A percentile compares a stretch with the other conserved stretches of the same genome.
phyloP scores from a whole-genome alignment of 169 alveolate species.

The Plasmodium gallinaceum region DNA sequence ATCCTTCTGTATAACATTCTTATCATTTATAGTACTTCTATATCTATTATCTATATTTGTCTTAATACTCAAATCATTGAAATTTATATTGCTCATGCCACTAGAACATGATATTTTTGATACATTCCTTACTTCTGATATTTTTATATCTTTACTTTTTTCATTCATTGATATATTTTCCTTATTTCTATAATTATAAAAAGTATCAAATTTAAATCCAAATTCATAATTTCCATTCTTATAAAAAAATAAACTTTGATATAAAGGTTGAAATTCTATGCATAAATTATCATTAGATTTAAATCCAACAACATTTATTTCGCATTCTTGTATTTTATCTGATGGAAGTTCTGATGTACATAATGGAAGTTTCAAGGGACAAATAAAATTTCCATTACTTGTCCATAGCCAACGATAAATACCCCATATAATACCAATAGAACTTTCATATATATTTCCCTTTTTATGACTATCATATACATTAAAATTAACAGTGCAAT shows the following conservation, averaged over 20 bases:
- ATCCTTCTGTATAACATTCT: slow-evolving; percentile 14
- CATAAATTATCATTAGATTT: slow-evolving; percentile 80
- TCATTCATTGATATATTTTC: slow-evolving; percentile 10
- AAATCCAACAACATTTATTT: slow-evolving; percentile 54
- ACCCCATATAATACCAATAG: slow-evolving; percentile 82
- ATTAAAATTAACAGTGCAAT: slow-evolving; percentile 76
- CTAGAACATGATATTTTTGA: slow-evolving; percentile 30
- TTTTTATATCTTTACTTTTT: slow-evolving; percentile 13
- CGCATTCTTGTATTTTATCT: slow-evolving; percentile 69
- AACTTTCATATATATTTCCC: slow-evolving; percentile 10
- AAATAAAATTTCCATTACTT: slow-evolving; percentile 80
- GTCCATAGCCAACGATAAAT: slow-evolving; percentile 86
- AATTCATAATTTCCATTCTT: slow-evolving; percentile 82
- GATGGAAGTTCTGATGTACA: slow-evolving; percentile 68
- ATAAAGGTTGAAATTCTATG: slow-evolving; percentile 87
- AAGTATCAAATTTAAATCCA: slow-evolving; percentile 87
- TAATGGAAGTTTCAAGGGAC: slow-evolving; percentile 84
- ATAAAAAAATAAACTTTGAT: slow-evolving; percentile 85
- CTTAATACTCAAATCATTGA: slow-evolving; percentile 17
- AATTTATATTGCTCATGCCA: slow-evolving; percentile 20
- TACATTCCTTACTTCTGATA: slow-evolving; percentile 9
- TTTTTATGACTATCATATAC: slow-evolving; percentile 3
- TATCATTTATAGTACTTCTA: slow-evolving; percentile 7
- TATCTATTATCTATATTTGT: slow-evolving; percentile 6
- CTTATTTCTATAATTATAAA: slow-evolving; percentile 80